Base-by-base conservation (phyloP, 805 yeast genomes). In the Saturnispora diversa region DNA sequence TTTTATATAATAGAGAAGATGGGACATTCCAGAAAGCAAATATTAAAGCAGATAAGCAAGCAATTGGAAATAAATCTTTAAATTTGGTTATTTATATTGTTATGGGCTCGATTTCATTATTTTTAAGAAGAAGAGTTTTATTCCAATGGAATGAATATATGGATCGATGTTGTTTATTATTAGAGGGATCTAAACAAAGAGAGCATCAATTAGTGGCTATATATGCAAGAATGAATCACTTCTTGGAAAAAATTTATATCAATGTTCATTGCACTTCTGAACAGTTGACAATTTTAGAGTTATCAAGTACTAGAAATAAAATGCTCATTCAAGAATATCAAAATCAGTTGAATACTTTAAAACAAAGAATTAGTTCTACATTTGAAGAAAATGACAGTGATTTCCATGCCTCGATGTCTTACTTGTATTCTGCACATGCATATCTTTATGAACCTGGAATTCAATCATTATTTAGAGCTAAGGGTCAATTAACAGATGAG, bases 101-200 rank as follows among this genome's bases (percentile, higher is more conserved):
- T 6, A 69, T 84, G 2, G 74, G 84, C 28, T 73, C 80, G 38
- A 75, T 76, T 41, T 71, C 84, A 19, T 63, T 83, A 40, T 77
- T 82, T 43, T 61, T 84, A 44, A 65, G 88, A 44, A 69, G 92
- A 48, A 66, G 77, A 29, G 65, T 77, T 8, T 73, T 71, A 41
- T 74, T 75, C 22, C 70, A 70, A 44, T 81, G 87, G 86, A 69
- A 77, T 1, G 71, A 74, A 1, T 79, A 72, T 49, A 70, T 81
- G 35, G 78, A 78, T 42, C 77, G 73, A 40, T 77, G 84, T 48
- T 79, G 80, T 50, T 45, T 52, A 2, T 42, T 57, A n/a, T 55
- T 82, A 39, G 76, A 70, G 35, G 49, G 53, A 0, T 50, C 68
- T 9, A 56, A 59, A 9, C 47, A 61, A 6, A 46, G 47, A 2